Base-by-base conservation (phyloP, 2,329 filamentous ascomycete genomes). In the Calonectria leucothoes region DNA sequence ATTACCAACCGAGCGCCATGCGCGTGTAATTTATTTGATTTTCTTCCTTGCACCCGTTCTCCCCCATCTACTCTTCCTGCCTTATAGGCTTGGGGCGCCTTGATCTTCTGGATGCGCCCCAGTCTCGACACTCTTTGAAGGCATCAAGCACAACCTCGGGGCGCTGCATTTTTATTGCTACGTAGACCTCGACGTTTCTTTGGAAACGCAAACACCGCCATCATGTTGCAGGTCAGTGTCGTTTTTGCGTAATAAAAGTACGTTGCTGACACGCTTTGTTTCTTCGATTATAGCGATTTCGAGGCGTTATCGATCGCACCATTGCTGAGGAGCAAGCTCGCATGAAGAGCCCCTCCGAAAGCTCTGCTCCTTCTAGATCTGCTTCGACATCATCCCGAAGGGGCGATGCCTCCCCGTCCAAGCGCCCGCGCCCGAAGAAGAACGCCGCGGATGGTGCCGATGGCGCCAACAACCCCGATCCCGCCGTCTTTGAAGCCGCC, bases 271-370 rank as follows among this genome's bases (percentile, higher is more conserved):
- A 14, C 25, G 25, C 29, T 27, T 59, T 33, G n/a, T 69, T 25
- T 42, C 37, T 29, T 25, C 37, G 3, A 29, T 20, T 51, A 51
- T 37, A 97, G 94, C 91, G 94, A 88, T 88, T 98, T 79, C 94
- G 95, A 86, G 94, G 93, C 81, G 94, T 94, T 73, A 95, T 98
- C 83, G 94, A 98, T 83, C 92, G 93, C 80, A 93, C 93, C 81
- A 97, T 98, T 81, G 94, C 95, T 81, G 95, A 98, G 86, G 96
- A 98, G 86, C 95, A 98, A 85, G 94, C 95, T 71, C 93, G 94
- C 72, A 94, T 95, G 82, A 91, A 91, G 81, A 85, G 87, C 65
- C 79, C 88, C 75, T 83, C 88, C 6, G 87, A 88, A 66, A 85
- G 89, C 79, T 80, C 85, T 71, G 80, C 85, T 79, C 80, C 83